phyloP scores from a whole-genome alignment of 345 rosid species.

The Eucalyptus sp. region DNA sequence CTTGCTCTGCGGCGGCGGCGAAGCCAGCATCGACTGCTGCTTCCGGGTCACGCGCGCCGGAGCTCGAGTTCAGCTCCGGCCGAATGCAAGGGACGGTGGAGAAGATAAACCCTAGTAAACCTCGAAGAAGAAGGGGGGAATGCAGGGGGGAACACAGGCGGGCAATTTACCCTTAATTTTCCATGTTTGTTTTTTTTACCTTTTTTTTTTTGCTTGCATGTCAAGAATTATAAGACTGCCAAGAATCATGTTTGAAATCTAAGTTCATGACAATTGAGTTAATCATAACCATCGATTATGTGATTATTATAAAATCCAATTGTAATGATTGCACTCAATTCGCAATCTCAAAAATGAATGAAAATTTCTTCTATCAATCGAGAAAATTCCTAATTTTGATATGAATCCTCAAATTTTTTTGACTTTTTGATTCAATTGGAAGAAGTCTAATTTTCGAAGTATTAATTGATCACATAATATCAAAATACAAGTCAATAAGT shows the following conservation, averaged over 20 bases:
- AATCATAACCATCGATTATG: not conserved
- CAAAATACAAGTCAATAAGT: too few species aligned
- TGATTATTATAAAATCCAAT: fast-evolving
- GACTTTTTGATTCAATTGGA: not conserved
- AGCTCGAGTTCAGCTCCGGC: not conserved
- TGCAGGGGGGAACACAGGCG: not conserved
- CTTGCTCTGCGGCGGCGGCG: not conserved
- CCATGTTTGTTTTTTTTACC: fast-evolving
- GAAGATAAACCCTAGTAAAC: not conserved
- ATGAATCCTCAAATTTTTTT: fast-evolving
- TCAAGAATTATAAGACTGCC: not conserved
- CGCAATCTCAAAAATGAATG: fast-evolving
- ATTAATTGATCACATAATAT: too few species aligned
- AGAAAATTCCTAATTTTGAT: too few species aligned
- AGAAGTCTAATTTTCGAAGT: too few species aligned
- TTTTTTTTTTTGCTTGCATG: fast-evolving
- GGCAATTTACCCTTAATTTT: not conserved
- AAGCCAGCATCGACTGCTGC: not conserved
- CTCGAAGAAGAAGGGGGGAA: not conserved
- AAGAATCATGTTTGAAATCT: not conserved
- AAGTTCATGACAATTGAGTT: not conserved
- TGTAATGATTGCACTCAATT: not conserved
- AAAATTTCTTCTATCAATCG: not conserved
- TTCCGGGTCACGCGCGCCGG: not conserved
- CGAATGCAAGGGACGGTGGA: not conserved